Evolutionary conservation across 2,329 filamentous ascomycete species (phyloP), one percentile per base, ranked within the genome.

Genomic region (Colletotrichum sp.): DNA sequence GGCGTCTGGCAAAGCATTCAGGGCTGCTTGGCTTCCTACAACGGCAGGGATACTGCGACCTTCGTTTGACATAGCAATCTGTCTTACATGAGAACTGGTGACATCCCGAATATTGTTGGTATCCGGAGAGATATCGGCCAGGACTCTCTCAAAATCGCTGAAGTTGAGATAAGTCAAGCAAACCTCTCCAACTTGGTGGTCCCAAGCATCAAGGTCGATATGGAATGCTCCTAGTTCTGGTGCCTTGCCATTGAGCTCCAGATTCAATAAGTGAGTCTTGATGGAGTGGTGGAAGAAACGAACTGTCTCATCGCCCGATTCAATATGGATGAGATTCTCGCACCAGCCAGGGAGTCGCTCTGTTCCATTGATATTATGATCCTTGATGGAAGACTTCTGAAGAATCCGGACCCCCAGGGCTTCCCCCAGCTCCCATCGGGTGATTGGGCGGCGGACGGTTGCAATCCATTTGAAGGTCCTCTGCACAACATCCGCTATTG

Each of bases 31-130:
- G 1, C 6, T 12, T 10, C 9, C 1, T 2, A 43, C 38, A 1
- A 18, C 38, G 0, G 0, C 8, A 1, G 18, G 38, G 5, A 43
- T 12, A 2, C 3, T 12, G 18, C 38, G 38, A 9, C 38, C 38
- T 3, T 10, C 38, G 10, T 1, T 3, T 8, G 38, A 43, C 1
- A 0, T 10, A 0, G 38, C 38, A 3, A 43, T 6, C 5, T 6
- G 38, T n/a, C 5, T n/a, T 43, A 5, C 8, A 1, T 6, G 2
- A 10, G n/a, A n/a, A n/a, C n/a, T n/a, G n/a, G n/a, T n/a, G n/a
- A n/a, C n/a, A n/a, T n/a, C n/a, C n/a, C n/a, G n/a, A n/a, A 43
- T 2, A 0, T 1, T 10, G 5, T 3, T n/a, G 18, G 2, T 0
- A 0, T 5, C 2, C 2, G 18, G 8, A n/a, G 38, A 4, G 3